Base-by-base conservation (phyloP, 2,329 filamentous ascomycete species). In the Monosporascus sp. region DNA sequence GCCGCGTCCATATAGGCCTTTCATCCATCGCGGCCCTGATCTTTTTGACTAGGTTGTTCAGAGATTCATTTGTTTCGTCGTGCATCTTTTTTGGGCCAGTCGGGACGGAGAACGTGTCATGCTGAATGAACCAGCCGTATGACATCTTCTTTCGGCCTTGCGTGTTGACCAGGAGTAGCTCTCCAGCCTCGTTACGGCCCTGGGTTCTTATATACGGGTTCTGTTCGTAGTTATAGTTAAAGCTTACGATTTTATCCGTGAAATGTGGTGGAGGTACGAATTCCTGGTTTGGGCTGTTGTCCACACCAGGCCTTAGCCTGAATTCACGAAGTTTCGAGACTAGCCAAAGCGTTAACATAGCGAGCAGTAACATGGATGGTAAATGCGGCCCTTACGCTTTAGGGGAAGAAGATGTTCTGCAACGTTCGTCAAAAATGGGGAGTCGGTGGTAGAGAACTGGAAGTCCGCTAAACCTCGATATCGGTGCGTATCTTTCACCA, bases 401-500 rank as follows among this genome's bases (percentile, higher is more conserved):
- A 88, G 85, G 2, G 87, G 81, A 7, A 94, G 72, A 26, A 95
- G 77, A 52, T 87, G 82, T 3, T 91, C 78, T 50, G 82, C 79
- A 53, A 97, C 84, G 55, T 85, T 82, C 35, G 79, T 78, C 63
- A 91, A 84, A 68, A 95, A 89, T 0, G 80, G 74, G 46, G 86
- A 87, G 37, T 81, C 78, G 16, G 78, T 78, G 49, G 87, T 85
- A 22, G 89, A 84, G 71, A 87, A 93, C 64, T 95, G 90, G 65
- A 95, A 95, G 70, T 97, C 93, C 8, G 91, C 87, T 59, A 96
- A 78, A 35, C 81, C 86, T 67, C 93, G 83, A 70, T 95, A 99
- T 38, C 93, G 84, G 75, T 97, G 91, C 1, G 88, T 94, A 60
- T 89, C 84, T 52, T 85, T 82, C 56, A 97, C 81, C 20, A 84